These are phyloP conservation scores for Linnemannia hyalina DNA, from an alignment of 192 early-diverging fungal species.

Conservation along the genomic window DNA sequence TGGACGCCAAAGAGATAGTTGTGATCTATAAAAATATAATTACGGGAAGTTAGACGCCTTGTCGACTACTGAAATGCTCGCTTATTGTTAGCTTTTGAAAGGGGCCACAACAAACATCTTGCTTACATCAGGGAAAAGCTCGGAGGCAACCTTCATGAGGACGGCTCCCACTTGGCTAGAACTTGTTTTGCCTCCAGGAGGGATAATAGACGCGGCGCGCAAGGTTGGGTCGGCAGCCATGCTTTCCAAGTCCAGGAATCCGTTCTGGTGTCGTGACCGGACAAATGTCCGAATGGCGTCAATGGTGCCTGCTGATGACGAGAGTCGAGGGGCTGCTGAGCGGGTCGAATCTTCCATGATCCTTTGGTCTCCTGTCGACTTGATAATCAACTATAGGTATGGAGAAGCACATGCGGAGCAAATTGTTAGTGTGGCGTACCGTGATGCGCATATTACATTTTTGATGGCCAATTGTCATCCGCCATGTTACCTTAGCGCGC, in stretches of 20 bases:
- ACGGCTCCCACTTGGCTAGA: constrained; percentile 10
- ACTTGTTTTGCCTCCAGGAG: constrained; percentile 3
- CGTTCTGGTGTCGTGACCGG: constrained; percentile 14
- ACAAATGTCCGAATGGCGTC: constrained; percentile 13
- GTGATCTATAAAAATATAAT: constrained; percentile 29
- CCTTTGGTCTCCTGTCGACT: constrained; percentile 10
- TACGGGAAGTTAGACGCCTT: background rate
- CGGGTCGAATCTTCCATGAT: constrained; percentile 7
- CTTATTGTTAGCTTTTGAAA: background rate
- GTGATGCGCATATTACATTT: background rate
- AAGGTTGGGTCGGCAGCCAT: constrained; percentile 22
- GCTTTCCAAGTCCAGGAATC: constrained; percentile 24
- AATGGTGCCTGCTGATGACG: background rate
- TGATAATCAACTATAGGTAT: constrained; percentile 17
- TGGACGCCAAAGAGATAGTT: constrained; percentile 54
- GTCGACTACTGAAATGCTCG: too few species aligned
- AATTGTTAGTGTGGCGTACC: background rate
- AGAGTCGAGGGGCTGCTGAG: background rate
- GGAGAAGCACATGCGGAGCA: background rate
- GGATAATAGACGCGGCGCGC: constrained; percentile 10
- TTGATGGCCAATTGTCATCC: background rate
- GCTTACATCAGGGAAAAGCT: constrained; percentile 30
- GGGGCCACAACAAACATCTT: background rate
- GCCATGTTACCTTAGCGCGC: background rate
- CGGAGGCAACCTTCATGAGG: constrained; percentile 20